Conservation (phyloP, 805 yeast species). For the Yamadazyma insecticola region DNA sequence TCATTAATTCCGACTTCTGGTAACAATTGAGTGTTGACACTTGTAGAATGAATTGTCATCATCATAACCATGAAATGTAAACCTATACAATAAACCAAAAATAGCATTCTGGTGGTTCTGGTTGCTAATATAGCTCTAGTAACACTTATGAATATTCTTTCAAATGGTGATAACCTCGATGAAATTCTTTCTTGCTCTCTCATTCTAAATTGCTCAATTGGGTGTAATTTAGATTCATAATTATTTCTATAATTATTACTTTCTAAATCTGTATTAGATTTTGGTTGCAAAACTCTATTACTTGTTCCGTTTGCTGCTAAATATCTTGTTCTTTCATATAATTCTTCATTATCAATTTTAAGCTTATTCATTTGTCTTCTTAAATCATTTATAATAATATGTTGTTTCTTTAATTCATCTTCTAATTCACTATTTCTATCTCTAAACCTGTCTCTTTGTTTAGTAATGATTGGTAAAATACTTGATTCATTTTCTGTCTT, state of each 20-base stretch:
- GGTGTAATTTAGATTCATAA: constrained; percentile 77
- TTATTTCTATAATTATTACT: constrained; percentile 48
- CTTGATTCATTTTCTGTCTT: constrained; percentile 33
- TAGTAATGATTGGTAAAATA: constrained; percentile 81
- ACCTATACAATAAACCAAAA: constrained; percentile 68
- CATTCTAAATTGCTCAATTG: constrained; percentile 76
- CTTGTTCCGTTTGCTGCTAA: constrained; percentile 46
- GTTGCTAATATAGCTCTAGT: constrained; percentile 76
- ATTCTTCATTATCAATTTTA: constrained; percentile 68
- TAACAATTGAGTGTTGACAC: constrained; percentile 39
- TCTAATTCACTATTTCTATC: constrained; percentile 80
- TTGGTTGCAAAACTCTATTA: constrained; percentile 19
- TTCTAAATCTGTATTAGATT: constrained; percentile 46
- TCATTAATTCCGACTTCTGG: constrained; percentile 41
- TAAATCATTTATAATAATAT: constrained; percentile 50
- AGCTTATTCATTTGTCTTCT: constrained; percentile 59
- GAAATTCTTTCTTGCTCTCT: constrained; percentile 72
- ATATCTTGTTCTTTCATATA: constrained; percentile 74
- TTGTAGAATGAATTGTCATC: constrained; percentile 52
- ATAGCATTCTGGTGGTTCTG: constrained; percentile 64
- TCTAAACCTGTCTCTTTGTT: constrained; percentile 92
- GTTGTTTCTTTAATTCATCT: constrained; percentile 64
- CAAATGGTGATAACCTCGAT: constrained; percentile 70
- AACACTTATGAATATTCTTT: constrained; percentile 67
- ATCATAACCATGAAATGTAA: constrained; percentile 71